Conservation (phyloP, 2,329 filamentous ascomycete species). For the Annulohypoxylon truncatum region DNA sequence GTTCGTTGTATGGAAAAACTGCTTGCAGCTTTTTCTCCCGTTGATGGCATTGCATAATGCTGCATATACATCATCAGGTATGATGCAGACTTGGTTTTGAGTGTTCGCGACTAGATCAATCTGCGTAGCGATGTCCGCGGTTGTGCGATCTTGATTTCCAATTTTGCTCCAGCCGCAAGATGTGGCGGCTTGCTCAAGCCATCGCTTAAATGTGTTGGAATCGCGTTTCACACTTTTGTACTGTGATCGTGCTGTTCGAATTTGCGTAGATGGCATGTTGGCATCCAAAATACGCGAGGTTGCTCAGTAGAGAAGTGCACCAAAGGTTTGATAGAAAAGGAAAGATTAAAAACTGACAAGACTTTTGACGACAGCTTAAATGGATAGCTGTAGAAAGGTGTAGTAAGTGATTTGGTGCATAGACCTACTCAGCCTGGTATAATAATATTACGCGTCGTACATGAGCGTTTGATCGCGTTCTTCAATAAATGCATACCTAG, state of each 20-base stretch:
- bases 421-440: too few relatives aligned
- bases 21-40: background rate
- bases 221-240: background rate
- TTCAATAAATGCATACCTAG: too few relatives aligned
- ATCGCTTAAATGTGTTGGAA: background rate
- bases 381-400: too few relatives aligned
- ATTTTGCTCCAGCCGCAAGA: background rate
- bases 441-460: too few relatives aligned
- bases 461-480: too few relatives aligned
- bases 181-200: background rate
- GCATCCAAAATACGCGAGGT: too few relatives aligned
- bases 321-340: too few relatives aligned
- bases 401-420: too few relatives aligned
- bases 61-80: background rate
- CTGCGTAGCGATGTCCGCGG: background rate
- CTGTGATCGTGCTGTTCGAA: background rate
- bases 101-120: background rate
- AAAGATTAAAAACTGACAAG: too few relatives aligned
- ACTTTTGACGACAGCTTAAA: too few relatives aligned
- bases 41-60: background rate
- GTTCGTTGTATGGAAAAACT: background rate
- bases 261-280: background rate
- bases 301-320: too few relatives aligned
- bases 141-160: background rate
- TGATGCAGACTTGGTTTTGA: background rate